phyloP scores from a whole-genome alignment of 495 filamentous ascomycete species.

The Neurospora sp. region DNA sequence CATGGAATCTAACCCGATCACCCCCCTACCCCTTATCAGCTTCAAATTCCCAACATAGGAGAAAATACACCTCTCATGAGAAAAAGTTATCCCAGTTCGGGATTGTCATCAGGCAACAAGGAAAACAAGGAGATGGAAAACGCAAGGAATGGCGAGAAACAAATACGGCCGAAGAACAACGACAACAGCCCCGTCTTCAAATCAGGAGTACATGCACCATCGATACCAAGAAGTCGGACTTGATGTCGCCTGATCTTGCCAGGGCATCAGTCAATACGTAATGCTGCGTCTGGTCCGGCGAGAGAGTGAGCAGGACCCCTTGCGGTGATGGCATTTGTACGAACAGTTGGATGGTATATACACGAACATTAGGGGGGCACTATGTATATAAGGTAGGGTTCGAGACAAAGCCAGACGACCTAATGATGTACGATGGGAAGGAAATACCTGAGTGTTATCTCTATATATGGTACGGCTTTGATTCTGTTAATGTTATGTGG shows the following conservation, averaged over 20 bases:
- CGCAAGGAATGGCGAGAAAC: not conserved
- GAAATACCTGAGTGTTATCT: not conserved
- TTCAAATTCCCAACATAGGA: not conserved
- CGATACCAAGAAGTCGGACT: too few relatives aligned
- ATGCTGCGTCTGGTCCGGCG: too few relatives aligned
- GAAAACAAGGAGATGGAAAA: not conserved
- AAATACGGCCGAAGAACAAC: too few relatives aligned
- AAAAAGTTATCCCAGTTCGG: not conserved
- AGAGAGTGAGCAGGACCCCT: too few relatives aligned
- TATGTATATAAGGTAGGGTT: not conserved
- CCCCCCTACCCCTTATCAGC: not conserved
- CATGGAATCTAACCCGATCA: too few relatives aligned
- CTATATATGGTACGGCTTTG: not conserved
- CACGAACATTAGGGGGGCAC: not conserved
- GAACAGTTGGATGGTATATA: too few relatives aligned
- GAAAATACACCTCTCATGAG: not conserved
- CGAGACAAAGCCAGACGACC: not conserved
- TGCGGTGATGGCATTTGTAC: too few relatives aligned
- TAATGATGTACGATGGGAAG: not conserved
- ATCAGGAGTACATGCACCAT: too few relatives aligned
- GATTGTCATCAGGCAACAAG: not conserved
- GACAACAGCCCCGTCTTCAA: too few relatives aligned
- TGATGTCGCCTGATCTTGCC: too few relatives aligned
- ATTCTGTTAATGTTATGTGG: not conserved
- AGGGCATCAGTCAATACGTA: too few relatives aligned